These are phyloP conservation scores for Zasmidium cellare DNA, from an alignment of 2,329 filamentous ascomycete species.

Conservation along the genomic window DNA sequence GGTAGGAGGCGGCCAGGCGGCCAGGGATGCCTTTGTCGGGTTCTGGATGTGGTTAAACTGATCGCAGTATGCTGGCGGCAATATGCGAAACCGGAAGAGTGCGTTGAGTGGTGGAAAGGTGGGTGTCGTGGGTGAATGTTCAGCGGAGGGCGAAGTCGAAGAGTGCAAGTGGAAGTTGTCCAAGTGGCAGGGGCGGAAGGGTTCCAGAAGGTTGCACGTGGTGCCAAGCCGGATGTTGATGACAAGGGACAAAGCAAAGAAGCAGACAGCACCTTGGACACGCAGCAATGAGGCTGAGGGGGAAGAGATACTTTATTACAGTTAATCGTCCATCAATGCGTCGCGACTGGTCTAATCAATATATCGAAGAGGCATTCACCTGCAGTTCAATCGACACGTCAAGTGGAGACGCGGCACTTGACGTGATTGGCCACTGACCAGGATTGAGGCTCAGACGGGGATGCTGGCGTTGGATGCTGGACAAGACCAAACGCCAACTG, in stretches of 20 bases:
- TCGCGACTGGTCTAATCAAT: background rate
- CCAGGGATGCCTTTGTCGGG: background rate
- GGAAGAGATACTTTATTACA: background rate
- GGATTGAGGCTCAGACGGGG: background rate
- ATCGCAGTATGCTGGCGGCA: background rate
- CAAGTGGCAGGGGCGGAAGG: too few species aligned
- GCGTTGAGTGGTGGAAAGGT: background rate
- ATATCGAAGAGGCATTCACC: background rate
- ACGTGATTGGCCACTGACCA: background rate
- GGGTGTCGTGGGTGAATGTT: too few species aligned
- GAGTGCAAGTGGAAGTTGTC: too few species aligned
- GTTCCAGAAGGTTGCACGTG: background rate
- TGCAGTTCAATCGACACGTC: background rate
- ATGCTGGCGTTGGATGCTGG: background rate
- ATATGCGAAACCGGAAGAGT: background rate
- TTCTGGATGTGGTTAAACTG: background rate
- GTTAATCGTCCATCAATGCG: background rate
- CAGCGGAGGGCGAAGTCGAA: too few species aligned
- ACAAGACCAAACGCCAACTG: background rate
- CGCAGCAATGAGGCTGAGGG: background rate
- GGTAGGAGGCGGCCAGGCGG: conserved; percentile 17
- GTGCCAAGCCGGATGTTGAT: background rate
- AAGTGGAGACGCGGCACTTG: background rate
- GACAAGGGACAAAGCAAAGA: background rate
- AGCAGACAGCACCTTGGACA: background rate